Evolutionary conservation across 1,284 basidiomycete genomes (phyloP).

Genomic region (Leucoagaricus sp.): DNA sequence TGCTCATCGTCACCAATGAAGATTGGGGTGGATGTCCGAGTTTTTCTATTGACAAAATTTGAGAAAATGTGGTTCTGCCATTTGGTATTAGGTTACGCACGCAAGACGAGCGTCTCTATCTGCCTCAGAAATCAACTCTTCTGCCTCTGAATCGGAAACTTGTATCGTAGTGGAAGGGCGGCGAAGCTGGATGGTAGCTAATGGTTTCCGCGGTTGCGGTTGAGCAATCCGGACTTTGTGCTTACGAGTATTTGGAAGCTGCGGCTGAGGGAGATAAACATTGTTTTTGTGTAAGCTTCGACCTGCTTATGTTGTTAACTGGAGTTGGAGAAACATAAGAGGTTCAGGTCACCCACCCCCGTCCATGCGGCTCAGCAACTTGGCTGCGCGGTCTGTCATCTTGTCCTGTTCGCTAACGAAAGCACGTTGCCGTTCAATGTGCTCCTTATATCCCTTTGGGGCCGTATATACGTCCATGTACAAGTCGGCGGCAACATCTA

Average conservation of each 20-base stretch:
- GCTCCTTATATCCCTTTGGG: slow-evolving; percentile 57
- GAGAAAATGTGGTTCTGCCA: background rate
- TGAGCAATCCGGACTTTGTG: background rate
- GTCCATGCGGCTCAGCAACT: slow-evolving; percentile 47
- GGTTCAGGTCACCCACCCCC: slow-evolving; percentile 11
- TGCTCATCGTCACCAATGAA: slow-evolving; percentile 42
- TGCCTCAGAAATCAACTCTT: slow-evolving; percentile 59
- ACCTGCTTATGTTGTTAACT: slow-evolving; percentile 24
- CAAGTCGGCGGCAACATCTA: slow-evolving; percentile 52
- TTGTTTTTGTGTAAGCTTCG: slow-evolving; percentile 43
- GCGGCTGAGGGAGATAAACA: slow-evolving; percentile 59
- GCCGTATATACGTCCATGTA: slow-evolving; percentile 72
- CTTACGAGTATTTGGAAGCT: slow-evolving; percentile 33
- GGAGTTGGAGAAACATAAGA: slow-evolving; percentile 17
- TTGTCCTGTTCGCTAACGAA: slow-evolving; percentile 78
- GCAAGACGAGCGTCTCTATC: slow-evolving; percentile 69
- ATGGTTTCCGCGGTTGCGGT: slow-evolving; percentile 1
- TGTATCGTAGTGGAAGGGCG: slow-evolving; percentile 31
- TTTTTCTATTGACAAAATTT: slow-evolving; percentile 39
- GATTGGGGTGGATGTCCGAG: slow-evolving; percentile 45
- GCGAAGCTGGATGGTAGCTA: slow-evolving; percentile 16
- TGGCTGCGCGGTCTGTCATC: slow-evolving; percentile 62
- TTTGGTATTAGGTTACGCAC: slow-evolving; percentile 37
- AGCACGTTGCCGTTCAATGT: slow-evolving; percentile 54
- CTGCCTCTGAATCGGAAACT: slow-evolving; percentile 67